Evolutionary conservation across 192 early-diverging fungal species (phyloP).

Genomic region (Entomortierella beljakovae): DNA sequence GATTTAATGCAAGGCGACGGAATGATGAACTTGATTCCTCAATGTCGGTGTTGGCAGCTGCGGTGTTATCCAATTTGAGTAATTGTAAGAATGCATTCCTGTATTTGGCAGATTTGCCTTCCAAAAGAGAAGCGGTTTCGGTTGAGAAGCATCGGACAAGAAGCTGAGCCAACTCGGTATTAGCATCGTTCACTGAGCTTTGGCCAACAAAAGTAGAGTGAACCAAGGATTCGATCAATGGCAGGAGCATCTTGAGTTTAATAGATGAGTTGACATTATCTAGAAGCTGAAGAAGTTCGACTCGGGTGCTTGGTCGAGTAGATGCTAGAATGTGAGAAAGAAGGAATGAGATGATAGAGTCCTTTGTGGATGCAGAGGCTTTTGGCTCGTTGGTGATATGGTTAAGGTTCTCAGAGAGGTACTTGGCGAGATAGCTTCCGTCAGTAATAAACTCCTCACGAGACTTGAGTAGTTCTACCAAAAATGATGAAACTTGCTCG

Average conservation of each 20-base stretch:
- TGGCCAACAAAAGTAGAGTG: constrained; percentile 42
- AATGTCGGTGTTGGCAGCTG: constrained; percentile 48
- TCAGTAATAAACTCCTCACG: constrained; percentile 57
- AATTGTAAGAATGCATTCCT: constrained; percentile 61
- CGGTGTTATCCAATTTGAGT: constrained; percentile 55
- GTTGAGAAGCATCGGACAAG: constrained; percentile 69
- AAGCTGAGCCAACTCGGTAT: constrained; percentile 48
- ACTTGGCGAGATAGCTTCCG: constrained; percentile 48
- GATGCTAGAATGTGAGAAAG: constrained; percentile 66
- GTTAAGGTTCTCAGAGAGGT: constrained; percentile 56
- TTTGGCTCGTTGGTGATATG: constrained; percentile 38
- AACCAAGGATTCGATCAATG: constrained; percentile 67
- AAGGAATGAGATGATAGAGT: constrained; percentile 58
- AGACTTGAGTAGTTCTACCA: constrained; percentile 27
- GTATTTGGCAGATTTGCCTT: constrained; percentile 60
- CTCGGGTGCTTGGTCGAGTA: constrained; percentile 47
- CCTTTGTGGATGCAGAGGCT: constrained; percentile 43
- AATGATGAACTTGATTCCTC: constrained; percentile 58
- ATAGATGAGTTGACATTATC: constrained; percentile 59
- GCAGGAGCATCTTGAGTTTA: constrained; percentile 71
- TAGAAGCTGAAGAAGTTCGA: constrained; percentile 66
- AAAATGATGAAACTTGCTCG: constrained; percentile 23
- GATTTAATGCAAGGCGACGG: constrained; percentile 59
- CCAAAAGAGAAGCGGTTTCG: constrained; percentile 57
- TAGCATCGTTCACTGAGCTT: constrained; percentile 26